Percentiles rank a stretch among this genome's conserved stretches.
Conservation (phyloP, 2,329 filamentous ascomycete genomes). For the Cordyceps cicadae region DNA sequence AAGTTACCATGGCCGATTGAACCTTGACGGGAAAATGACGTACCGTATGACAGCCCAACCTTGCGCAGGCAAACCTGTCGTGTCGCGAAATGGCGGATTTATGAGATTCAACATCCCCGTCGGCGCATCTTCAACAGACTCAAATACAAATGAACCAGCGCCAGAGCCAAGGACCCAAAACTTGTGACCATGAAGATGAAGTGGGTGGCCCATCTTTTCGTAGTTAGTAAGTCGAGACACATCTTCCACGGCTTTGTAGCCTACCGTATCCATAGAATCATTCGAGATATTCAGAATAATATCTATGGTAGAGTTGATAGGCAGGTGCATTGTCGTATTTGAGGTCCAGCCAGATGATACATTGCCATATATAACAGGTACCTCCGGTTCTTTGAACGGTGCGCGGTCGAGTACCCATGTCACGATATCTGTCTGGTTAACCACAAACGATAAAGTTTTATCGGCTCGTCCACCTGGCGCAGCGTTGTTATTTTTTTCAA, state of each 20-base stretch:
- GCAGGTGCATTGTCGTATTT: background rate
- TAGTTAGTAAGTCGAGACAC: background rate
- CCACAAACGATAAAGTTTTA: background rate
- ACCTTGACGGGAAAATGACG: background rate
- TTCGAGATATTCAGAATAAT: background rate
- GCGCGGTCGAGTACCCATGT: constrained; percentile 3
- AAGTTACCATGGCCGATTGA: background rate
- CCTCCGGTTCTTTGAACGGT: background rate
- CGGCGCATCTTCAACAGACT: background rate
- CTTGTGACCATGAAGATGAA: background rate
- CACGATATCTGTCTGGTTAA: background rate
- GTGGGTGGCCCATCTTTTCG: background rate
- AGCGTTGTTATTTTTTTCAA: background rate
- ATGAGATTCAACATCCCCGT: background rate
- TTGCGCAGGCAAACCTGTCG: background rate
- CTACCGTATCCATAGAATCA: background rate
- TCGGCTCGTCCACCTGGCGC: background rate
- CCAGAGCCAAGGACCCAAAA: background rate
- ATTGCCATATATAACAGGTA: background rate
- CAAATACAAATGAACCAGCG: background rate
- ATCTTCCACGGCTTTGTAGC: background rate
- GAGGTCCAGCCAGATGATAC: background rate
- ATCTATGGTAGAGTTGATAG: background rate
- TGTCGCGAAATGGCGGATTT: background rate
- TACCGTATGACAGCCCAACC: background rate